A percentile compares a stretch with the other conserved stretches of the same genome.
Evolutionary conservation across 805 yeast genomes (phyloP).

Genomic region (Torulaspora delbrueckii): DNA sequence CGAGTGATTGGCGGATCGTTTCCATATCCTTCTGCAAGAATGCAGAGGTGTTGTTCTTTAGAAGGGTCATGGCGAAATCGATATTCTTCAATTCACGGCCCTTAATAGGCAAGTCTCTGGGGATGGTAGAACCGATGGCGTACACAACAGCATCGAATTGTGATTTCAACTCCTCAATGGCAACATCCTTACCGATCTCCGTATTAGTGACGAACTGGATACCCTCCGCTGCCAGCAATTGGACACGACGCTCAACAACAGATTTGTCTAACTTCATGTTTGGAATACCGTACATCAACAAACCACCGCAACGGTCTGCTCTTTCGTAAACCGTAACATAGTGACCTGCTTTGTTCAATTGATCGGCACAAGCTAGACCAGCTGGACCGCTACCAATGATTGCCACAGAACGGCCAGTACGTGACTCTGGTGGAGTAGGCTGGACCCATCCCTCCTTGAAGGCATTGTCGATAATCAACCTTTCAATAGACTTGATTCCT

Average conservation of each 20-base stretch:
- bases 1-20: conserved; percentile 62
- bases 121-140: conserved; percentile 94
- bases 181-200: conserved; percentile 78
- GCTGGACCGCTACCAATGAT: conserved; percentile 96
- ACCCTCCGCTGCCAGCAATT: conserved; percentile 87
- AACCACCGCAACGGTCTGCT: conserved; percentile 93
- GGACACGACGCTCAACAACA: conserved; percentile 88
- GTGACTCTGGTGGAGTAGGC: conserved; percentile 68
- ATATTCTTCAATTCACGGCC: conserved; percentile 89
- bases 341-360: conserved; percentile 95
- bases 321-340: conserved; percentile 87
- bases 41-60: conserved; percentile 85
- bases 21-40: conserved; percentile 76
- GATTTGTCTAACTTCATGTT: conserved; percentile 96
- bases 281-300: conserved; percentile 98
- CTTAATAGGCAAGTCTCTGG: conserved; percentile 90
- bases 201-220: conserved; percentile 69
- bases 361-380: conserved; percentile 96
- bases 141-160: conserved; percentile 78
- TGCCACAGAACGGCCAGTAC: conserved; percentile 85
- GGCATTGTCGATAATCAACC: conserved; percentile 94
- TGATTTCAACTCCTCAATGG: conserved; percentile 61
- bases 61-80: conserved; percentile 90
- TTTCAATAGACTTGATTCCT: conserved; percentile 92
- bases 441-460: conserved; percentile 95